phyloP scores from a whole-genome alignment of 2,329 filamentous ascomycete genomes.

The Aspergillus sp. region DNA sequence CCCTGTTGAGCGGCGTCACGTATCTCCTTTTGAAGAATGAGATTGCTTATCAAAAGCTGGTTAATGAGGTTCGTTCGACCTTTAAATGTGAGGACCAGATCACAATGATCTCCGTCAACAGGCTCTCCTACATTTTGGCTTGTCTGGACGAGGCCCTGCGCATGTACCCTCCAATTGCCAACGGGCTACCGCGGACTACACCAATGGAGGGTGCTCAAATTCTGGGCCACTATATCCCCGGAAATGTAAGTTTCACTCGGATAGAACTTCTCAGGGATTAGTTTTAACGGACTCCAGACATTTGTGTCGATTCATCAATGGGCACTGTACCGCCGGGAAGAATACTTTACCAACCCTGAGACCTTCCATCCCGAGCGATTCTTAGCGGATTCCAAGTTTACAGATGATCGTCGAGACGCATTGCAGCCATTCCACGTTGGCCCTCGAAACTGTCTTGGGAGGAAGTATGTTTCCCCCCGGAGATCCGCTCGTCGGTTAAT shows the following conservation, averaged over 20 bases:
- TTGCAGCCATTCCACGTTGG: slow-evolving; percentile 51
- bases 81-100: slow-evolving; percentile 42
- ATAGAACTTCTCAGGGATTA: neutral
- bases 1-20: slow-evolving; percentile 35
- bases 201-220: slow-evolving; percentile 18
- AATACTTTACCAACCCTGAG: slow-evolving; percentile 46
- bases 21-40: slow-evolving; percentile 27
- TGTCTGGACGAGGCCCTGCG: slow-evolving; percentile 44
- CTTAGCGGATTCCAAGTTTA: slow-evolving; percentile 29
- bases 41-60: slow-evolving; percentile 22
- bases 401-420: slow-evolving; percentile 41
- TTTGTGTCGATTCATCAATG: slow-evolving; percentile 45
- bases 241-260: slow-evolving; percentile 10
- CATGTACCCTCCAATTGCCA: slow-evolving; percentile 37
- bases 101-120: slow-evolving; percentile 26
- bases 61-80: slow-evolving; percentile 38
- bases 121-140: slow-evolving; percentile 41
- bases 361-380: slow-evolving; percentile 48
- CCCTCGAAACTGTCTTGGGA: slow-evolving; percentile 51
- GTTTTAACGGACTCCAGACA: slow-evolving; percentile 28
- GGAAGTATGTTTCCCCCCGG: slow-evolving; percentile 39
- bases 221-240: slow-evolving; percentile 20
- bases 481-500: neutral
- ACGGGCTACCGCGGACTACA: slow-evolving; percentile 18
- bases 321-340: slow-evolving; percentile 43